Percentiles rank a stretch among this genome's conserved stretches.
These are phyloP conservation scores for Pseudogymnoascus sp. DNA, from an alignment of 2,329 filamentous ascomycete species.

Conservation along the genomic window DNA sequence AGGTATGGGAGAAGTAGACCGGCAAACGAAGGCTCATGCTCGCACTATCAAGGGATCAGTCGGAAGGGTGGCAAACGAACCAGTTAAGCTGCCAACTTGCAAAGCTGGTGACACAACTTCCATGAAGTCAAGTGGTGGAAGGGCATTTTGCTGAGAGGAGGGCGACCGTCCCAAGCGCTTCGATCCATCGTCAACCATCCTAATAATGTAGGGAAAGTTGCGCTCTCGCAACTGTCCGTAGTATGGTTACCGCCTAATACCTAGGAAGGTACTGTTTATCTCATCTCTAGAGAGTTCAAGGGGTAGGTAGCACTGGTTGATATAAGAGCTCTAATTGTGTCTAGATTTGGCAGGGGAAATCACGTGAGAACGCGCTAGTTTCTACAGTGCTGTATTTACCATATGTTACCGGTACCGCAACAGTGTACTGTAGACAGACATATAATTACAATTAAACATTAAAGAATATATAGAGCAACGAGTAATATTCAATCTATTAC, in stretches of 20 bases:
- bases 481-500: not conserved
- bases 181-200: not conserved
- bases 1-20: not conserved
- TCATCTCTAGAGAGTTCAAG: not conserved
- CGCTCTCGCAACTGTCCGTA: not conserved
- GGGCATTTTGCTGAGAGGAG: constrained; percentile 11
- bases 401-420: not conserved
- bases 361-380: not conserved
- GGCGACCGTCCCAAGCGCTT: not conserved
- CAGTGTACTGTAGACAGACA: not conserved
- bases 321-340: not conserved
- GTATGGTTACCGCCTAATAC: not conserved
- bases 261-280: not conserved
- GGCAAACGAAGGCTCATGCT: not conserved
- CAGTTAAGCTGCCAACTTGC: constrained; percentile 52
- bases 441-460: not conserved
- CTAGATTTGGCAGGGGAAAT: not conserved
- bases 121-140: constrained; percentile 36
- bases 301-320: not conserved
- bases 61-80: constrained; percentile 33
- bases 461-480: not conserved
- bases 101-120: constrained; percentile 45
- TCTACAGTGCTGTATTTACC: not conserved
- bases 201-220: not conserved
- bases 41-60: not conserved